These are phyloP conservation scores for Spathaspora passalidarum DNA, from an alignment of 805 yeast species.

Conservation along the genomic window DNA sequence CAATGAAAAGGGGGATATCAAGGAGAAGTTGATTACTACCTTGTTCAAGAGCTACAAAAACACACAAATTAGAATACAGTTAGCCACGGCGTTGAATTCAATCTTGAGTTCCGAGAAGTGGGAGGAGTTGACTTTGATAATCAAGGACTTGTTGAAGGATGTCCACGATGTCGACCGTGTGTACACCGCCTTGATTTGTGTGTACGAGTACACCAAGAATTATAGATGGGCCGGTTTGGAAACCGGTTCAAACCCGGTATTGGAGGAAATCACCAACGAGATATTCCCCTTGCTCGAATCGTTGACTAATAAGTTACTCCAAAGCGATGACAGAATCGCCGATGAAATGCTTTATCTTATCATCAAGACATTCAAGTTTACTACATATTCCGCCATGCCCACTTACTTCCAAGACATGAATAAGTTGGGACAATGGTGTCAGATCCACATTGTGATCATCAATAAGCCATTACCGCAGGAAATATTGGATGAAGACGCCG, in stretches of 20 bases:
- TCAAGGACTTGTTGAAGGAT: constrained; percentile 36
- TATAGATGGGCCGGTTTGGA: constrained; percentile 49
- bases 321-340: constrained; percentile 5
- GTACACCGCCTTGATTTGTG: constrained; percentile 37
- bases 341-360: constrained; percentile 40
- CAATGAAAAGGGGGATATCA: constrained; percentile 41
- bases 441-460: constrained; percentile 33
- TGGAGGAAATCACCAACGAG: constrained; percentile 34
- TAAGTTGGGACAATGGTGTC: constrained; percentile 42
- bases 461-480: constrained; percentile 36
- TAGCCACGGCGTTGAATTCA: constrained; percentile 54
- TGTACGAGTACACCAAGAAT: constrained; percentile 38
- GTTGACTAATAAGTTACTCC: constrained; percentile 26
- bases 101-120: constrained; percentile 50
- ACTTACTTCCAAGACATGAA: constrained; percentile 32
- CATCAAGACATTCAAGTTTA: constrained; percentile 39
- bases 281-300: constrained; percentile 36
- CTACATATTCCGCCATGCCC: constrained; percentile 37
- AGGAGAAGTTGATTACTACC: constrained; percentile 35
- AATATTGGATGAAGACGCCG: constrained; percentile 31
- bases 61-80: constrained; percentile 47
- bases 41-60: constrained; percentile 39
- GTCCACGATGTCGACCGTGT: constrained; percentile 33
- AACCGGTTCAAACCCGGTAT: constrained; percentile 31
- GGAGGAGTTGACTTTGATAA: constrained; percentile 34